Evolutionary conservation across 2,329 filamentous ascomycete species (phyloP), one percentile per base, ranked within the genome.

Genomic region (Scedosporium boydii): DNA sequence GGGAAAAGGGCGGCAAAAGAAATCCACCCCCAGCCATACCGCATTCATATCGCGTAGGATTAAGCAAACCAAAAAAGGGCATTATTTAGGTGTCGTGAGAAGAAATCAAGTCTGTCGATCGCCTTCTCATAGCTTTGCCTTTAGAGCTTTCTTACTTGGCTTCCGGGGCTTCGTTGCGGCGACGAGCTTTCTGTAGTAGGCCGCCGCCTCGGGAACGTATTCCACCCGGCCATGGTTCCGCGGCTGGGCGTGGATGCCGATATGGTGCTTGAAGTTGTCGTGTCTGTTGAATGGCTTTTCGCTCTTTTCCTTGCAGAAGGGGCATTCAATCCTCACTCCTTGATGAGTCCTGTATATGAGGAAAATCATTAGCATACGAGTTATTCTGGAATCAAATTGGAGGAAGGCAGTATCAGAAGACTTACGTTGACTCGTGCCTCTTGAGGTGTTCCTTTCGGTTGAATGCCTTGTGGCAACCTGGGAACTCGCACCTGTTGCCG

Each of bases 381-480:
- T 18, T 21, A 23, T 62, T 62, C n/a, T 16, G n/a, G 27, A 23
- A 16, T 16, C 2, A 18, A 48, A 21, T 4, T 14, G 53, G 3
- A 3, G 23, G 16, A 23, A 6, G 18, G 46, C 12, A 56, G 38
- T 6, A 56, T 7, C 2, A 21, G 41, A n/a, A 21, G 29, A 76
- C 79, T 74, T 68, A 83, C 81, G 79, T 79, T 61, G 76, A 75
- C 60, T 78, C 74, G 68, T 85, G 82, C 29, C 82, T 76, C 72
- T 83, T 84, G 18, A 84, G 71, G 65, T 85, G 82, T 69, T 85
- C 82, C 26, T 78, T 79, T 62, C 82, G 75, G 66, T 80, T 78
- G 64, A 81, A 83, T 0, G 76, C 76, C 66, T 78, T 79, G 66
- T 75, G 69, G 69, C 81, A 84, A 29, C 75, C 75, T 6, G 74